phyloP scores from a whole-genome alignment of 2,329 filamentous ascomycete species.

The Emmonsiellopsis sp. region DNA sequence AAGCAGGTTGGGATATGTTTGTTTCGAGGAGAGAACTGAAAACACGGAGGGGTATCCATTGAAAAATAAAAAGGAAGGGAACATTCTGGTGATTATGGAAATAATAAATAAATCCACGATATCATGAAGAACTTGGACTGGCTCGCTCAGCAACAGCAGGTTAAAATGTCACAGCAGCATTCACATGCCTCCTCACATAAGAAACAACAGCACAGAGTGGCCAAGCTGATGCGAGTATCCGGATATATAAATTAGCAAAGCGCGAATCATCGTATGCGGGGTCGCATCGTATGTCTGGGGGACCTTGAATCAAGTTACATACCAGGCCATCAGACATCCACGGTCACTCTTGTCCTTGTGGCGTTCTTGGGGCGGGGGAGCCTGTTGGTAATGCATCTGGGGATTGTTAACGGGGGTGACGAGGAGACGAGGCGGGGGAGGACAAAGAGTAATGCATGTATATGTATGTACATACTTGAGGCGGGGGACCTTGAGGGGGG shows the following conservation, averaged over 20 bases:
- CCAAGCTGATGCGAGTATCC: constrained; percentile 31
- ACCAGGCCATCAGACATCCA: constrained; percentile 45
- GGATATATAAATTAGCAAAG: not conserved
- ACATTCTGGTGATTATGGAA: too few relatives aligned
- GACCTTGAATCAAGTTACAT: constrained; percentile 12
- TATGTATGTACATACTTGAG: constrained; percentile 16
- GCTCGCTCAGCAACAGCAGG: constrained; percentile 33
- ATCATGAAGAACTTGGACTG: not conserved
- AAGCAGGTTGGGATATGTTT: not conserved
- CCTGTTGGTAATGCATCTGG: constrained; percentile 43
- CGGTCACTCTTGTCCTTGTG: constrained; percentile 38
- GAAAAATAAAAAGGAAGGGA: too few relatives aligned
- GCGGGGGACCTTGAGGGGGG: constrained; percentile 19
- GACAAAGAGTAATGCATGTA: not conserved
- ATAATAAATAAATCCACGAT: too few relatives aligned
- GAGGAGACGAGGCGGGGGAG: constrained; percentile 1
- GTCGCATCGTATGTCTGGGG: constrained; percentile 4
- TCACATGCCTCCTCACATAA: constrained; percentile 56
- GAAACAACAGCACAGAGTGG: constrained; percentile 53
- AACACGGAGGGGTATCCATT: not conserved
- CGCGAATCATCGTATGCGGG: too few relatives aligned
- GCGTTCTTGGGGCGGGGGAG: constrained; percentile 24
- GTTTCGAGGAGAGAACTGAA: not conserved
- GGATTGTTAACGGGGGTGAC: too few relatives aligned
- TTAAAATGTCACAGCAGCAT: constrained; percentile 54